A percentile compares a stretch with the other conserved stretches of the same genome.
phyloP scores from a whole-genome alignment of 2,329 filamentous ascomycete species.

The Aspergillus udagawae region DNA sequence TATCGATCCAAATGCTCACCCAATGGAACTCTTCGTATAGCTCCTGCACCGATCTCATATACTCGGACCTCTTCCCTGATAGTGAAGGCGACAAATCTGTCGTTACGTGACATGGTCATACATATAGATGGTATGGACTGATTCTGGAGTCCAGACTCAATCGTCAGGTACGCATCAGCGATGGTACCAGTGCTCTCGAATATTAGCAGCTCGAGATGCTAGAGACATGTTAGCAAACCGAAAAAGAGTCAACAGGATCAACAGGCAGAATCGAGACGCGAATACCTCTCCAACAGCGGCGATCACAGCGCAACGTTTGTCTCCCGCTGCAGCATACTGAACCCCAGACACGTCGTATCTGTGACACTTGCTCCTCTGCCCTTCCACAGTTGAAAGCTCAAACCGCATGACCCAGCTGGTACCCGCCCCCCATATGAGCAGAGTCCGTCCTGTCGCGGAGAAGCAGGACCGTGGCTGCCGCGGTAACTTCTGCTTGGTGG shows the following conservation, averaged over 20 bases:
- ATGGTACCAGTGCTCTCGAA: constrained; percentile 23
- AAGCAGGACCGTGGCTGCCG: constrained; percentile 29
- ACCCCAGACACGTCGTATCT: constrained; percentile 30
- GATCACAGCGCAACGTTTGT: constrained; percentile 30
- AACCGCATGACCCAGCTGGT: constrained; percentile 25
- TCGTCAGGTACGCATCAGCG: constrained; percentile 19
- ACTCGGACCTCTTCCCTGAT: constrained; percentile 17
- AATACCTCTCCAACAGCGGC: constrained; percentile 21
- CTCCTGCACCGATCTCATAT: constrained; percentile 14
- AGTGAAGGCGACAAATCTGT: constrained; percentile 19
- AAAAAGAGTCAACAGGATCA: background rate
- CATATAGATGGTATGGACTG: constrained; percentile 10
- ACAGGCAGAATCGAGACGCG: background rate
- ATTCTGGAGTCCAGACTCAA: constrained; percentile 22
- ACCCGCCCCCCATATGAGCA: constrained; percentile 19
- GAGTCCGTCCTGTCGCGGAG: constrained; percentile 20
- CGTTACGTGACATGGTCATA: constrained; percentile 21
- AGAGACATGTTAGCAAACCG: constrained; percentile 8
- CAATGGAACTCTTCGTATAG: constrained; percentile 12
- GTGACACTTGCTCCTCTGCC: constrained; percentile 24
- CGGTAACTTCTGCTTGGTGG: constrained; percentile 21
- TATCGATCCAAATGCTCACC: constrained; percentile 7
- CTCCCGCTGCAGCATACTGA: constrained; percentile 30
- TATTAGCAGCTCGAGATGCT: constrained; percentile 24
- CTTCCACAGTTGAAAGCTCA: constrained; percentile 24